phyloP scores from a whole-genome alignment of 768 basidiomycete species.

The Kwoniella sp. region DNA sequence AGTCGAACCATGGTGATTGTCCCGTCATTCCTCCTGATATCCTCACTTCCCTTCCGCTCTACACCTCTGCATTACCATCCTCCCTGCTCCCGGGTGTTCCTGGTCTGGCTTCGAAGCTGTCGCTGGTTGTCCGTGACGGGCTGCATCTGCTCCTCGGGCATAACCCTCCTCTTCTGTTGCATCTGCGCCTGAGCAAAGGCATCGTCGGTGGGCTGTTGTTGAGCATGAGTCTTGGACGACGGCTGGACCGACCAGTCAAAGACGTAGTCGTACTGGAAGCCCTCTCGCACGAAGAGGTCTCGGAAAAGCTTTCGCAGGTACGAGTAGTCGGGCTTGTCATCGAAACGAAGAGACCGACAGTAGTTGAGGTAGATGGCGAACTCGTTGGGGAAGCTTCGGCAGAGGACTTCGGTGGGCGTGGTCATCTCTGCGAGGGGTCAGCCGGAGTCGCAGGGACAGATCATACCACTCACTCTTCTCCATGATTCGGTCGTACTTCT shows the following conservation, averaged over 20 bases:
- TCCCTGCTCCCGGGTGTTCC: slow-evolving; percentile 24
- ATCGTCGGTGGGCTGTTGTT: slow-evolving; percentile 17
- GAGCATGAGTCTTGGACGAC: slow-evolving; percentile 21
- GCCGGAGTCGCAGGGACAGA: not conserved
- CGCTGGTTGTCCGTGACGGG: slow-evolving; percentile 29
- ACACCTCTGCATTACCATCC: slow-evolving; percentile 8
- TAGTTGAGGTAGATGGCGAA: slow-evolving; percentile 99
- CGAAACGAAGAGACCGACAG: slow-evolving; percentile 96
- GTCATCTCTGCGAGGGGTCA: slow-evolving; percentile 76
- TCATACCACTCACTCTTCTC: slow-evolving; percentile 66
- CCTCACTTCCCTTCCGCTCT: not conserved
- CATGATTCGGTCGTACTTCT: slow-evolving; percentile 99
- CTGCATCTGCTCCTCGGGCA: slow-evolving; percentile 18
- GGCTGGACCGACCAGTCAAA: slow-evolving; percentile 74
- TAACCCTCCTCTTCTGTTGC: slow-evolving; percentile 18
- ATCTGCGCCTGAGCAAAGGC: slow-evolving; percentile 1
- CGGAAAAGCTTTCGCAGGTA: slow-evolving; percentile 98
- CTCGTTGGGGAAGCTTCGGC: slow-evolving; percentile 99
- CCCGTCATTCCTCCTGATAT: not conserved
- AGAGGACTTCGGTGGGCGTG: slow-evolving; percentile 74
- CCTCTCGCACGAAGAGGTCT: slow-evolving; percentile 91
- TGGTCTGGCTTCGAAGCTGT: slow-evolving; percentile 41
- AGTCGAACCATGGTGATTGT: slow-evolving; percentile 13
- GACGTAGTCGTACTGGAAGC: slow-evolving; percentile 98
- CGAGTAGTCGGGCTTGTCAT: slow-evolving; percentile 99